phyloP scores from a whole-genome alignment of 192 early-diverging fungal genomes.

The Gonapodya sp. region DNA sequence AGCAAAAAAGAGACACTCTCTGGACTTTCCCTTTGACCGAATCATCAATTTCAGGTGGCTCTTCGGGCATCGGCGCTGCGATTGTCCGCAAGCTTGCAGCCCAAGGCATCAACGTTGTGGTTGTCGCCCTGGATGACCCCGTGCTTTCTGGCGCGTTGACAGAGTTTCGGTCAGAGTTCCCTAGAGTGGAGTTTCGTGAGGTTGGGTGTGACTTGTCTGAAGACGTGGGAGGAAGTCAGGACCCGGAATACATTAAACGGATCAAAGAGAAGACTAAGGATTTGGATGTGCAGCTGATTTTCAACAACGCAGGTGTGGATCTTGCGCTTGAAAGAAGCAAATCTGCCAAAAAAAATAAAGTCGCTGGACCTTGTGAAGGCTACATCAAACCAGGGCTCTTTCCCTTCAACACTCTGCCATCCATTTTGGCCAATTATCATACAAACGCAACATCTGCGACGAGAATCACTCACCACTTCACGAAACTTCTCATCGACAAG shows the following conservation, averaged over 20 bases:
- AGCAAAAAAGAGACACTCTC: not conserved
- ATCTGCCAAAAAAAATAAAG: too few relatives aligned
- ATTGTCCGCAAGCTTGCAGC: slow-evolving; percentile 38
- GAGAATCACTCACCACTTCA: slow-evolving; percentile 43
- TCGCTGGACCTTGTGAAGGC: too few relatives aligned
- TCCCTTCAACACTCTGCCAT: not conserved
- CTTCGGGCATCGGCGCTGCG: slow-evolving; percentile 44
- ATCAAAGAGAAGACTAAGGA: slow-evolving; percentile 30
- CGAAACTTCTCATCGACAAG: slow-evolving; percentile 26
- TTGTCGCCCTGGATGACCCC: slow-evolving; percentile 42
- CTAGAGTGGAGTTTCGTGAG: slow-evolving; percentile 31
- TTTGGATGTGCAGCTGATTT: slow-evolving; percentile 40
- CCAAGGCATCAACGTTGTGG: slow-evolving; percentile 44
- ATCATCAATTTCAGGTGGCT: slow-evolving; percentile 24
- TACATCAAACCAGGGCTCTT: slow-evolving; percentile 46
- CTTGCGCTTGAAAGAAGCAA: too few relatives aligned
- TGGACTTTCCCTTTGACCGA: not conserved
- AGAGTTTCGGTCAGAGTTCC: slow-evolving; percentile 28
- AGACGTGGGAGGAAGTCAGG: not conserved
- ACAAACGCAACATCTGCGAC: slow-evolving; percentile 38
- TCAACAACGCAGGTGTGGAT: slow-evolving; percentile 51
- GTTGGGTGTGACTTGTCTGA: slow-evolving; percentile 40
- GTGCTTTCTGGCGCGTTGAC: slow-evolving; percentile 22
- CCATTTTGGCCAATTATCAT: slow-evolving; percentile 39
- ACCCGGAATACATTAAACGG: slow-evolving; percentile 27